Evolutionary conservation across 495 filamentous ascomycete genomes (phyloP).

Genomic region (Astrothelium subdiscretum): DNA sequence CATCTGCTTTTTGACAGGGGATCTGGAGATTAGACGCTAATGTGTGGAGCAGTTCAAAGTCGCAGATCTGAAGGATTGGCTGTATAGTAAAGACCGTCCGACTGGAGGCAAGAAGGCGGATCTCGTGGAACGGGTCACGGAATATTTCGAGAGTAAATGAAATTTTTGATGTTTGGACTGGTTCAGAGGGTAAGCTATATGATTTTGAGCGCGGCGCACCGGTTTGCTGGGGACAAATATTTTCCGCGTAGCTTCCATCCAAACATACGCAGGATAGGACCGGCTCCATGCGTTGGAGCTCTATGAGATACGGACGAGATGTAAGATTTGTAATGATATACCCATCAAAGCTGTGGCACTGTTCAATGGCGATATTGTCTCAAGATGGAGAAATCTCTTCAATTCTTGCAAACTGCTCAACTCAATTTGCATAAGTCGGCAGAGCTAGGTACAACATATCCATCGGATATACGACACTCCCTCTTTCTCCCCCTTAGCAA

Average conservation of each 20-base stretch:
- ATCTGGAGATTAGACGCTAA: neutral
- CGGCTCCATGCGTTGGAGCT: too few species aligned
- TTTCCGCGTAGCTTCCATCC: neutral
- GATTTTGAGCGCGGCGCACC: neutral
- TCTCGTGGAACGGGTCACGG: slow-evolving; percentile 65
- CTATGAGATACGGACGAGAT: too few species aligned
- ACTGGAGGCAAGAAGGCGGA: slow-evolving; percentile 58
- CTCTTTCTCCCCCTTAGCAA: neutral
- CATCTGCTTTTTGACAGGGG: neutral
- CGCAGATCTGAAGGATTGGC: slow-evolving; percentile 53
- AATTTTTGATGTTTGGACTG: neutral
- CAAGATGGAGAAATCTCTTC: neutral
- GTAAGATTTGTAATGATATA: too few species aligned
- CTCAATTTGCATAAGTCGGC: too few species aligned
- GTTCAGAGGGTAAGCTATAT: neutral
- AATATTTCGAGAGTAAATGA: slow-evolving; percentile 54
- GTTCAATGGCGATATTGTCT: neutral
- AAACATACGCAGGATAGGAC: too few species aligned
- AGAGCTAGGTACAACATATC: neutral
- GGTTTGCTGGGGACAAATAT: neutral
- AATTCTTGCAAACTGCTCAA: neutral
- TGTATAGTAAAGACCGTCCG: slow-evolving; percentile 48
- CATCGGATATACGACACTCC: neutral
- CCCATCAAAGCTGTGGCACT: too few species aligned
- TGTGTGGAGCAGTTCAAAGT: slow-evolving; percentile 43